phyloP scores from a whole-genome alignment of 1,284 basidiomycete species.

The Heterobasidion annosum region DNA sequence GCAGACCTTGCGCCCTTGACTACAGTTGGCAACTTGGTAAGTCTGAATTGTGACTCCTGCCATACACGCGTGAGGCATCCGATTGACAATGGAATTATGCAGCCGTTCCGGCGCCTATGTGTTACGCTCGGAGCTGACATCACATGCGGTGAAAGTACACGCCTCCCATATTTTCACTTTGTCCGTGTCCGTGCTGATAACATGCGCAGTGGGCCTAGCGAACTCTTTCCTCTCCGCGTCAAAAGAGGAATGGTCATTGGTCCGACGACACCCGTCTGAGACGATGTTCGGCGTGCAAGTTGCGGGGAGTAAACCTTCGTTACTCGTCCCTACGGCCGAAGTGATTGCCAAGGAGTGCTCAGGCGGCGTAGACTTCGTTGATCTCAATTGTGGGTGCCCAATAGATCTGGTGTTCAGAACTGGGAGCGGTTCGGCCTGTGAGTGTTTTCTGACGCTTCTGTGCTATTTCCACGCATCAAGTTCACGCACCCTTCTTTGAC shows the following conservation, averaged over 20 bases:
- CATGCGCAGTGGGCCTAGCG: constrained; percentile 64
- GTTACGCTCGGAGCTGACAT: constrained; percentile 87
- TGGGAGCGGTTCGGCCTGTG: constrained; percentile 84
- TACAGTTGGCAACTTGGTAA: constrained; percentile 88
- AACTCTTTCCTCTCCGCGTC: constrained; percentile 77
- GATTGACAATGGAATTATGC: not conserved
- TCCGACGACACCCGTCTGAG: constrained; percentile 83
- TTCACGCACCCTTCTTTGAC: not conserved
- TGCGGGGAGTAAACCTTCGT: constrained; percentile 69
- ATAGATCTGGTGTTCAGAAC: constrained; percentile 94
- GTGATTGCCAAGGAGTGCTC: constrained; percentile 64
- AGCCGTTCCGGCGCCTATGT: constrained; percentile 93
- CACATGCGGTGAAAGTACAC: constrained; percentile 86
- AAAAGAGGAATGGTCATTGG: constrained; percentile 87
- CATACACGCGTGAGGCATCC: not conserved
- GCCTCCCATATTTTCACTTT: not conserved
- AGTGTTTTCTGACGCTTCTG: constrained; percentile 15
- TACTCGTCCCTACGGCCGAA: constrained; percentile 81
- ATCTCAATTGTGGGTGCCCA: constrained; percentile 95
- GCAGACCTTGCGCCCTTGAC: constrained; percentile 89
- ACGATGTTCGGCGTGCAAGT: constrained; percentile 87
- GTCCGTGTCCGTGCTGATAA: not conserved
- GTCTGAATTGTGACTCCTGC: constrained; percentile 15
- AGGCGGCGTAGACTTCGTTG: constrained; percentile 78
- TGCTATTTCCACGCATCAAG: not conserved